These are phyloP conservation scores for Blastobotrys americana DNA, from an alignment of 805 yeast species.

Conservation along the genomic window DNA sequence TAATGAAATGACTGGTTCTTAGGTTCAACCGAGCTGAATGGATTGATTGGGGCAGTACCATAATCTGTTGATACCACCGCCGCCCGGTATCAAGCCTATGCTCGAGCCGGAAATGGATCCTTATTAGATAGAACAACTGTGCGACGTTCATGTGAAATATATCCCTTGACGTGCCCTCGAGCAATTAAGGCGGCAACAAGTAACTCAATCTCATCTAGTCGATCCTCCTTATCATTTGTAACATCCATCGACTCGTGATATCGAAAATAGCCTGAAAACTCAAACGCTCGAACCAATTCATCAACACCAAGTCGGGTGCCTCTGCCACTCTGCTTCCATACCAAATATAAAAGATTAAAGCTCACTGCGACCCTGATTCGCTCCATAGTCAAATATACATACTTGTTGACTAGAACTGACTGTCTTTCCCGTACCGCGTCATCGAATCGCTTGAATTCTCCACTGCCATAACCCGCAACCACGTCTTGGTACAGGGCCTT, in stretches of 20 bases:
- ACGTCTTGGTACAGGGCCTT: slow-evolving; percentile 40
- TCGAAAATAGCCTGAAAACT: slow-evolving; percentile 23
- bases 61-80: no score
- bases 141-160: slow-evolving; percentile 66
- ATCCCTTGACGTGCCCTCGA: slow-evolving; percentile 62
- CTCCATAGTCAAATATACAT: slow-evolving; percentile 54
- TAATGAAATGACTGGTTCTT: no score
- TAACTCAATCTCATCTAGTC: slow-evolving; percentile 59
- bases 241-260: slow-evolving; percentile 10
- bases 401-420: slow-evolving; percentile 45
- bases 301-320: slow-evolving; percentile 33
- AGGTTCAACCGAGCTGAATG: no score
- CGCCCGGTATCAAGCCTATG: no score
- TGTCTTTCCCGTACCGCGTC: slow-evolving; percentile 39
- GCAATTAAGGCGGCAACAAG: slow-evolving; percentile 58
- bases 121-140: slow-evolving; percentile 70
- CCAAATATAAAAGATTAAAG: slow-evolving; percentile 43
- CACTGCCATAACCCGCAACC: slow-evolving; percentile 42
- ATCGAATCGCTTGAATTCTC: slow-evolving; percentile 52
- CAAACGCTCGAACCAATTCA: slow-evolving; percentile 40
- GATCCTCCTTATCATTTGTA: slow-evolving; percentile 11
- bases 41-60: no score
- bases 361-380: slow-evolving; percentile 45
- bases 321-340: slow-evolving; percentile 24
- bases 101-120: slow-evolving; percentile 56